Base-by-base conservation (phyloP, 768 basidiomycete genomes). In the Leucocoprinus leucothites region DNA sequence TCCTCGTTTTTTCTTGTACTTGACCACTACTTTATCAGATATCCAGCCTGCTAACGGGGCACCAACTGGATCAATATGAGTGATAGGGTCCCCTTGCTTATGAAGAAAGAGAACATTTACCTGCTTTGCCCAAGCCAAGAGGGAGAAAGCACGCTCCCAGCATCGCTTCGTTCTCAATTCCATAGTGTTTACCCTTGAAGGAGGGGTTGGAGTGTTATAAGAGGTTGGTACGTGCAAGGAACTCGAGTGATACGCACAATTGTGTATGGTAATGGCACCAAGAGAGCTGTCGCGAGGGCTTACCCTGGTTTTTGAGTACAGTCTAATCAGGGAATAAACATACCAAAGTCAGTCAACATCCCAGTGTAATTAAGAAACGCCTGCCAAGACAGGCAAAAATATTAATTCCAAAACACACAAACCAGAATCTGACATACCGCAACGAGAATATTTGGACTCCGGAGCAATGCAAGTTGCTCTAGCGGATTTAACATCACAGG, bases 221-320 rank as follows among this genome's bases (percentile, higher is more conserved):
- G 31, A 9, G 31, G 14, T n/a, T 34, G 2, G 19, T 13, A 44
- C 19, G 35, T 41, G 0, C 16, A 41, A 44, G 38, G 1, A 50
- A 42, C 3, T 31, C 31, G 31, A n/a, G n/a, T n/a, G n/a, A n/a
- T n/a, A 67, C 82, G 58, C 57, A 88, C 87, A 25, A 89, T 73
- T 0, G 86, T 89, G 58, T 82, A 86, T 0, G 85, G 76, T 6
- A 90, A 67, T 0, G 88, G 88, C 11, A 85, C 65, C 48, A 87
- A 63, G 1, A 88, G 54, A 19, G 78, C 82, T 71, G 9, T n/a
- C 9, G 11, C 43, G 21, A 11, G 31, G 5, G 31, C 11, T 11
- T 13, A 14, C 14, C n/a, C 25, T 2, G 18, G 14, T 47, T 19
- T 8, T 3, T 18, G 9, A 36, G 16, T 14, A 28, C 13, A 22